Percentiles rank a stretch among this genome's conserved stretches.
These are phyloP conservation scores for Cocos nucifera DNA, from an alignment of 176 grass and related monocot genomes.

Conservation along the genomic window DNA sequence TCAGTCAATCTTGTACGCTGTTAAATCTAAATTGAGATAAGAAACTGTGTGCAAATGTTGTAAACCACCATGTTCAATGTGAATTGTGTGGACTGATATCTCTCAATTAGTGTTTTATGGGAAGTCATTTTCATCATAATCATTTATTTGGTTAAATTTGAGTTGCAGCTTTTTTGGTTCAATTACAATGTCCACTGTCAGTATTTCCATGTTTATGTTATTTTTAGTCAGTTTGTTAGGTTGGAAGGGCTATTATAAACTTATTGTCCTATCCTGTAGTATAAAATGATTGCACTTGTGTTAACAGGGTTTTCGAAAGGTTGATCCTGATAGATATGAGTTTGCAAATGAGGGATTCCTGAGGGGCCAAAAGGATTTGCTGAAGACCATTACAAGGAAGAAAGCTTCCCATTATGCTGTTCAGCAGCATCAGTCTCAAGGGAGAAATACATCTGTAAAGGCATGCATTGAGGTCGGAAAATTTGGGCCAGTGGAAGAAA, in stretches of 20 bases:
- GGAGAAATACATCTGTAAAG: neutral
- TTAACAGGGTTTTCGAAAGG: constrained; percentile 3
- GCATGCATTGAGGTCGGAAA: neutral
- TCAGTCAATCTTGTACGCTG: too few relatives aligned
- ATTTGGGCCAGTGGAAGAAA: neutral
- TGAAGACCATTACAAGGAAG: constrained; percentile 1
- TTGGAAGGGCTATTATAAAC: neutral
- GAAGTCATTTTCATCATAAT: too few relatives aligned
- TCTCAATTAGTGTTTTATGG: too few relatives aligned
- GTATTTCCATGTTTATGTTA: too few relatives aligned
- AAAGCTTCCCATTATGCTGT: constrained; percentile 3
- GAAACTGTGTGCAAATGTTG: too few relatives aligned
- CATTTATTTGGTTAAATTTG: too few relatives aligned
- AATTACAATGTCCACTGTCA: too few relatives aligned
- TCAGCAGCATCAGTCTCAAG: neutral
- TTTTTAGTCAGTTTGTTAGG: too few relatives aligned
- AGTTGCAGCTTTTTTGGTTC: too few relatives aligned
- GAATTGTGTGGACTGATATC: too few relatives aligned
- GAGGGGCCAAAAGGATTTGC: constrained; percentile 1
- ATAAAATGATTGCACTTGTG: neutral
- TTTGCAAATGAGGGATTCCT: constrained; percentile 6
- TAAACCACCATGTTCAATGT: too few relatives aligned
- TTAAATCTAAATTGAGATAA: too few relatives aligned
- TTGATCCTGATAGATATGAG: neutral
- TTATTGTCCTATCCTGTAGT: neutral